Base-by-base conservation (phyloP, 2,329 filamentous ascomycete genomes). In the Canariomyces notabilis region DNA sequence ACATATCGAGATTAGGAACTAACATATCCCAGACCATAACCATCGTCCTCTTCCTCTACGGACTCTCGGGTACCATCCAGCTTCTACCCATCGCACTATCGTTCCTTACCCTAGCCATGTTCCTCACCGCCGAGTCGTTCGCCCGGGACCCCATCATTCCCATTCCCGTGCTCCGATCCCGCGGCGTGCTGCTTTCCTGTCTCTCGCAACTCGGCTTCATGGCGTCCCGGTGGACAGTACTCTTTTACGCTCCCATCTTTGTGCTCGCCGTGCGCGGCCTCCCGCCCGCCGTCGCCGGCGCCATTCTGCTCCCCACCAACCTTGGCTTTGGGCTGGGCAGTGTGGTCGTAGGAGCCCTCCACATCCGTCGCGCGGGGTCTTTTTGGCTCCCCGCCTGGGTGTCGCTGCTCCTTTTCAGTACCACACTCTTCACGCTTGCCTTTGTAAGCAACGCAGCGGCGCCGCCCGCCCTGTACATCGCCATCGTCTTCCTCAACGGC, bases 161-260 rank as follows among this genome's bases (percentile, higher is more conserved):
- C 1, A 68, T 90, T 39, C 65, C 75, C 1, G 74, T 93, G 2
- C 75, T 94, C 21, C 76, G 73, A 42, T 87, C 83, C 9, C 77
- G 83, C 21, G 83, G 82, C 22, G 80, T 87, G 1, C 69, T 91
- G 3, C 67, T 91, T 18, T 85, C 85, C 1, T 91, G 87, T 59
- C 59, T 90, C 18, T 77, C 83, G 1, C 87, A 89, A 40, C 74
- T 90, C 0, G 82, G 84, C 16, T 77, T 89, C 62, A 91, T 94
- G 86, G 82, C 86, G 61, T 76, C 85, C 2, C 82, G 89, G 47
- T 94, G 87, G 88, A 76, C 75, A 6, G 75, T 94, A 2, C 72
- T 94, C 6, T 93, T 89, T 69, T 94, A 89, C 65, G 77, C 83
- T 0, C 88, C 89, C 0, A 80, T 89, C 35, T 90, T 88, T 57